Percentiles rank a stretch among this genome's conserved stretches.
Conservation (phyloP, 768 basidiomycete species). For the Lactarius sp. region DNA sequence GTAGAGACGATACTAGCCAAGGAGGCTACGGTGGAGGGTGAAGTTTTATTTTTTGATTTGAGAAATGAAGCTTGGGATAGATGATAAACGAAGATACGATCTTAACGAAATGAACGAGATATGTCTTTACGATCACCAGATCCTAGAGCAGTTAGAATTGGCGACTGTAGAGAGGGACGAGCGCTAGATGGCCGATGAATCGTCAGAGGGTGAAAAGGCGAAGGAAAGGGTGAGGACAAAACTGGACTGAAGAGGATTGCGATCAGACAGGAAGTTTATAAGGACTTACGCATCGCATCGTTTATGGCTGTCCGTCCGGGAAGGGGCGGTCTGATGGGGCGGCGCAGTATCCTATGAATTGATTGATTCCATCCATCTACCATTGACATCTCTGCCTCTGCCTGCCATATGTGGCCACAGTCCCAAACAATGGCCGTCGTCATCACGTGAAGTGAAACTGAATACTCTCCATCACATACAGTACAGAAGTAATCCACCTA, state of each 20-base stretch:
- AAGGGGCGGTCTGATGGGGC: conserved; percentile 20
- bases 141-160: conserved; percentile 17
- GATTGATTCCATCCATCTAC: too few relatives aligned
- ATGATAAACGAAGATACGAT: conserved; percentile 7
- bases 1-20: background rate
- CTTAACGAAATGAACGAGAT: conserved; percentile 19
- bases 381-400: too few relatives aligned
- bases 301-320: conserved; percentile 20
- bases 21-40: background rate
- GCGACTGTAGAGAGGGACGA: conserved; percentile 15
- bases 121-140: conserved; percentile 18
- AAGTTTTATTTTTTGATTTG: background rate
- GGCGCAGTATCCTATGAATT: too few relatives aligned
- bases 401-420: too few relatives aligned
- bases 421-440: too few relatives aligned
- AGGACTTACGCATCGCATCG: conserved; percentile 24
- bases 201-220: conserved; percentile 11
- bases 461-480: too few relatives aligned
- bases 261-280: conserved; percentile 18
- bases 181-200: conserved; percentile 11
- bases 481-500: too few relatives aligned
- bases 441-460: too few relatives aligned
- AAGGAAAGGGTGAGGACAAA: conserved; percentile 13
- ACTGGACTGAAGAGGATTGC: conserved; percentile 3
- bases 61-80: background rate